Percentiles rank a stretch among this genome's conserved stretches.
phyloP scores from a whole-genome alignment of 2,329 filamentous ascomycete species.

The Fusarium fujikuroi region DNA sequence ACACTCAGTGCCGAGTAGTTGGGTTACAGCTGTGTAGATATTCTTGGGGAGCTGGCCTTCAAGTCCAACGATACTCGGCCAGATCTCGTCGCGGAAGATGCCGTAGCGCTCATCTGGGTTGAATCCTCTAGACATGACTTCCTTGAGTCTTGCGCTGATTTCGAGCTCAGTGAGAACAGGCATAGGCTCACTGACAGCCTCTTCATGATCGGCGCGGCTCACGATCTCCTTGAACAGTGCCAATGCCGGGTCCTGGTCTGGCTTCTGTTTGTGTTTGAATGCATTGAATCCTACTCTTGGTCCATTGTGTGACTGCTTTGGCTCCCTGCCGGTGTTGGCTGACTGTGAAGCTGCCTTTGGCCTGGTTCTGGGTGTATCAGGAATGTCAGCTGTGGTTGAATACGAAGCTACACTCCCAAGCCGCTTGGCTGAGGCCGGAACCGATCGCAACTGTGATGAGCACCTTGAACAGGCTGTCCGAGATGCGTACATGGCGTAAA shows the following conservation, averaged over 20 bases:
- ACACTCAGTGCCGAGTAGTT: conserved; percentile 38
- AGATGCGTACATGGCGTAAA: conserved; percentile 49
- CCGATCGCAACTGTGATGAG: conserved; percentile 43
- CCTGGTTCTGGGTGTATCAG: conserved; percentile 4
- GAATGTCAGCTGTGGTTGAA: conserved; percentile 37
- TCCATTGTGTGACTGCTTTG: neutral
- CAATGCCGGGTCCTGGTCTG: conserved; percentile 41
- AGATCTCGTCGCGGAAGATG: conserved; percentile 45
- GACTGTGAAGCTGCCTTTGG: conserved; percentile 7
- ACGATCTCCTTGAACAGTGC: conserved; percentile 53
- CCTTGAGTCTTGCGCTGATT: conserved; percentile 46
- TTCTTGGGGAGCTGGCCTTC: conserved; percentile 45
- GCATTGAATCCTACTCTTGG: neutral
- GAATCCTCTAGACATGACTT: conserved; percentile 34
- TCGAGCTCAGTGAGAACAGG: conserved; percentile 44
- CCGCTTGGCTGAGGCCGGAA: conserved; percentile 25
- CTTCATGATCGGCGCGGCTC: conserved; percentile 17
- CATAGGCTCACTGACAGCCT: neutral
- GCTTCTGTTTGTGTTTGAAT: conserved; percentile 10
- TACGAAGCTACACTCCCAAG: conserved; percentile 39
- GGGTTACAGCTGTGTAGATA: conserved; percentile 38
- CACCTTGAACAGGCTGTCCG: conserved; percentile 51
- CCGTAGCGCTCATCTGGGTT: conserved; percentile 34
- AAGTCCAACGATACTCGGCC: conserved; percentile 45
- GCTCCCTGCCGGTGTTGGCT: conserved; percentile 12